Conservation (phyloP, 2,329 filamentous ascomycete genomes). For the Trichophyton equinum region DNA sequence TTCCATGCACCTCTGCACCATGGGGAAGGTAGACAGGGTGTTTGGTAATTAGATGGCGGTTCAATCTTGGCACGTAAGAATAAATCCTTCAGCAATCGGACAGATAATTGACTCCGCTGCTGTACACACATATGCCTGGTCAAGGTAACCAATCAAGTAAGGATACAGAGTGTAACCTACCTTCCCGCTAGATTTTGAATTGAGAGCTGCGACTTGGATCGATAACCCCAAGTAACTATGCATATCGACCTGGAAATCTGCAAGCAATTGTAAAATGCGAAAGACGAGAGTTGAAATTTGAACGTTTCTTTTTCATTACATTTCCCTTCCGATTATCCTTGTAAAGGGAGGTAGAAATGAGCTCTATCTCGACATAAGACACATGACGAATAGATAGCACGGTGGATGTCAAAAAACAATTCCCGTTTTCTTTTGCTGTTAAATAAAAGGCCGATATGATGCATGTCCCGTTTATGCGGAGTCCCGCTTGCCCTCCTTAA, state of each 20-base stretch:
- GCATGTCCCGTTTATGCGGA: constrained; percentile 50
- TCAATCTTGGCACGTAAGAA: constrained; percentile 52
- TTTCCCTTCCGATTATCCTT: neutral
- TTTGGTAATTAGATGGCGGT: constrained; percentile 38
- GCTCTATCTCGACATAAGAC: constrained; percentile 11
- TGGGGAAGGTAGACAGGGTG: constrained; percentile 29
- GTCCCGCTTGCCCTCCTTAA: constrained; percentile 91
- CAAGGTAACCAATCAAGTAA: neutral
- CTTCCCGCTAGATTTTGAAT: neutral
- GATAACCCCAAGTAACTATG: neutral
- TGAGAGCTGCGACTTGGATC: neutral
- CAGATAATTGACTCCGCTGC: constrained; percentile 46
- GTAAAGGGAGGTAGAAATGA: neutral
- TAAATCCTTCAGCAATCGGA: constrained; percentile 55
- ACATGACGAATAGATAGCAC: constrained; percentile 14
- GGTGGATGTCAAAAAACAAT: neutral
- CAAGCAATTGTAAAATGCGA: neutral
- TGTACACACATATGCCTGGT: constrained; percentile 60
- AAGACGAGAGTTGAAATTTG: neutral
- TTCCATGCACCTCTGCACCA: constrained; percentile 38
- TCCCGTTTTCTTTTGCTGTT: neutral
- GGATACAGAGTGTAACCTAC: neutral
- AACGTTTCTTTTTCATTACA: constrained; percentile 6
- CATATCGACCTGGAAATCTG: neutral
- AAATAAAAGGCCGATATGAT: constrained; percentile 4